phyloP scores from a whole-genome alignment of 352 stramenopile species.

The Blastocystis sp. region DNA sequence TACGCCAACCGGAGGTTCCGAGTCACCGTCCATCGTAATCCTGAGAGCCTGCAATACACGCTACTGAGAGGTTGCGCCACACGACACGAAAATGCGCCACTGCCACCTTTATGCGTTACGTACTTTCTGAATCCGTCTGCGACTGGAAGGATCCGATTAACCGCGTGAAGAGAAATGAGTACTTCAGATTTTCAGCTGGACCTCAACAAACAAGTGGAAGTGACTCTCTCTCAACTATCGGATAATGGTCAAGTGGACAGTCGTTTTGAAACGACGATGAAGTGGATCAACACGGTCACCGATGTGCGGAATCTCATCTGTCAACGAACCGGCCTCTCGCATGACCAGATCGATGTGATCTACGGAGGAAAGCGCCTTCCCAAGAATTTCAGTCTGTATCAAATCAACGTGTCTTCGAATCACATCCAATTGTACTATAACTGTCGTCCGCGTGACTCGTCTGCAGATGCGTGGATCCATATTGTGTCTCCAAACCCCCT shows the following conservation, averaged over 20 bases:
- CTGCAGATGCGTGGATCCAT: not conserved
- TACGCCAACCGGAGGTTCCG: slow-evolving; percentile 21
- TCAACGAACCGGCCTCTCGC: slow-evolving; percentile 12
- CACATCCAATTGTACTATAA: not conserved
- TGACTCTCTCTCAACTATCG: not conserved
- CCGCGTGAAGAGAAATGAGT: not conserved
- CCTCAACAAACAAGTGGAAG: not conserved
- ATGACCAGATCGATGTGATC: not conserved
- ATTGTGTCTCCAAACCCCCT: not conserved
- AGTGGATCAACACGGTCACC: not conserved
- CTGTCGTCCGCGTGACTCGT: not conserved
- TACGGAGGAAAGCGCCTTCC: slow-evolving; percentile 20
- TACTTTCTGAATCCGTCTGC: too few species aligned
- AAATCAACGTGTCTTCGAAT: not conserved
- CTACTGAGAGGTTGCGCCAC: too few species aligned
- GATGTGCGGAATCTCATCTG: not conserved
- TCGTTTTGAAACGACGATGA: not conserved
- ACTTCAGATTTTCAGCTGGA: not conserved
- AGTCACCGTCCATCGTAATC: slow-evolving; percentile 9
- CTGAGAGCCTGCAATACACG: too few species aligned
- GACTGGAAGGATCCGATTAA: too few species aligned
- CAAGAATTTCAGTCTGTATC: slow-evolving; percentile 1
- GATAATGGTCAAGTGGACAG: not conserved
- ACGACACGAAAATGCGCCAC: too few species aligned
- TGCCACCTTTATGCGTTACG: too few species aligned